phyloP scores from a whole-genome alignment of 139 green algal species.

The Chlamydomonas applanata region DNA sequence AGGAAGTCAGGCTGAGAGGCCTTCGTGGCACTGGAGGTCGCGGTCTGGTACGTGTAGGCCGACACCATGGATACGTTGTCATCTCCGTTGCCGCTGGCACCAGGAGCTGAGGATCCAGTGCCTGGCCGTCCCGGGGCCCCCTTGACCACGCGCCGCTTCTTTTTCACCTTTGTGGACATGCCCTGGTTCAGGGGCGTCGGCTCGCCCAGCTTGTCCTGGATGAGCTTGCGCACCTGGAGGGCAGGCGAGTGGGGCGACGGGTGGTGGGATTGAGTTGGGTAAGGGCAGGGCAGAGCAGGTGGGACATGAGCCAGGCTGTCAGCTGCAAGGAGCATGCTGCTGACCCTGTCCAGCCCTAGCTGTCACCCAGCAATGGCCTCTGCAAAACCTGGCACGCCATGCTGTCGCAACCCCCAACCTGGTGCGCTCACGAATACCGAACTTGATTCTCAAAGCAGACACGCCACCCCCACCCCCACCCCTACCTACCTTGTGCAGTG shows the following conservation, averaged over 20 bases:
- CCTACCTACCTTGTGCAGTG: conserved; percentile 48
- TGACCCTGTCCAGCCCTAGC: not conserved
- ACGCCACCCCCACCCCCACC: not conserved
- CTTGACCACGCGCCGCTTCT: conserved; percentile 16
- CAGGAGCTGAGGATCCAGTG: not conserved
- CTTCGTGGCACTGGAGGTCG: conserved; percentile 16
- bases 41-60: conserved; percentile 34
- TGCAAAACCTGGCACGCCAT: too few species aligned
- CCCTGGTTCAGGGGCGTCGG: conserved; percentile 9
- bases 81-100: not conserved
- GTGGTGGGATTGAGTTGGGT: not conserved
- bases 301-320: not conserved
- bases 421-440: too few species aligned
- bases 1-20: conserved; percentile 41
- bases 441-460: not conserved
- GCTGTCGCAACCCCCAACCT: too few species aligned
- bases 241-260: not conserved
- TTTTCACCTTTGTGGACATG: conserved; percentile 27
- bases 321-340: too few species aligned
- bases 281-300: not conserved
- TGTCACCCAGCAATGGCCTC: too few species aligned
- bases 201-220: conserved; percentile 35
- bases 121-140: not conserved
- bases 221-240: conserved; percentile 33
- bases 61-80: conserved; percentile 13